Evolutionary conservation across 352 stramenopile genomes (phyloP).

Genomic region (Elongisporangium undulatum): DNA sequence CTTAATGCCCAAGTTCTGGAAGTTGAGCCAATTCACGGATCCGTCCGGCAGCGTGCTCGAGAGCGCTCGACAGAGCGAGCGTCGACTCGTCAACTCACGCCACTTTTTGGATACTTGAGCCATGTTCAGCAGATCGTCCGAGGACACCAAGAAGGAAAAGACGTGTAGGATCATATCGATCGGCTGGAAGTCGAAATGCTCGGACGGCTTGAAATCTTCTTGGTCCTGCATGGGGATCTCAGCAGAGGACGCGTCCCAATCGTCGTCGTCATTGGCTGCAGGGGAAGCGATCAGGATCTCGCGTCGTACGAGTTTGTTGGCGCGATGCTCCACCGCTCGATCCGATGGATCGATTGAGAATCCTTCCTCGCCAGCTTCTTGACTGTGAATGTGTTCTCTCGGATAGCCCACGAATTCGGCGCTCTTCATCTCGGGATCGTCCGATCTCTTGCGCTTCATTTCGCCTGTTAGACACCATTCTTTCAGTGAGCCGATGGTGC

Average conservation of each 20-base stretch:
- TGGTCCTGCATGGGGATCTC: conserved; percentile 34
- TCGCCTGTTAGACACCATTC: neutral
- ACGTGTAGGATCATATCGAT: conserved; percentile 87
- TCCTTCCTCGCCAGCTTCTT: conserved; percentile 74
- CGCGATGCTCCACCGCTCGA: conserved; percentile 74
- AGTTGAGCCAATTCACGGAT: conserved; percentile 84
- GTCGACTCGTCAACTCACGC: conserved; percentile 68
- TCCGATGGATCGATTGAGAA: conserved; percentile 86
- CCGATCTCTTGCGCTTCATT: conserved; percentile 24
- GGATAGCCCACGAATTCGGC: conserved; percentile 66
- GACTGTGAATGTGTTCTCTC: conserved; percentile 72
- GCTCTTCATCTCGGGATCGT: conserved; percentile 12
- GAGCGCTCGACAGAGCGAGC: conserved; percentile 67
- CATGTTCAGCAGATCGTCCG: conserved; percentile 69
- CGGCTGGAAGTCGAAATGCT: conserved; percentile 83
- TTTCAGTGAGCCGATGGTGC: neutral
- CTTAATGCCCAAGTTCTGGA: conserved; percentile 87
- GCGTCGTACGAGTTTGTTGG: conserved; percentile 78
- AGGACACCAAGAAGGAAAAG: conserved; percentile 79
- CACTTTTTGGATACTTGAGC: conserved; percentile 73
- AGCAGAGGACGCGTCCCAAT: conserved; percentile 42
- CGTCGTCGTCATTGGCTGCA: conserved; percentile 71
- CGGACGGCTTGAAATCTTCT: conserved; percentile 30
- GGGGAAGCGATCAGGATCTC: conserved; percentile 84
- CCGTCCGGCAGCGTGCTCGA: conserved; percentile 63